Evolutionary conservation across 1,284 basidiomycete species (phyloP).

Genomic region (Pseudozyma sp.): DNA sequence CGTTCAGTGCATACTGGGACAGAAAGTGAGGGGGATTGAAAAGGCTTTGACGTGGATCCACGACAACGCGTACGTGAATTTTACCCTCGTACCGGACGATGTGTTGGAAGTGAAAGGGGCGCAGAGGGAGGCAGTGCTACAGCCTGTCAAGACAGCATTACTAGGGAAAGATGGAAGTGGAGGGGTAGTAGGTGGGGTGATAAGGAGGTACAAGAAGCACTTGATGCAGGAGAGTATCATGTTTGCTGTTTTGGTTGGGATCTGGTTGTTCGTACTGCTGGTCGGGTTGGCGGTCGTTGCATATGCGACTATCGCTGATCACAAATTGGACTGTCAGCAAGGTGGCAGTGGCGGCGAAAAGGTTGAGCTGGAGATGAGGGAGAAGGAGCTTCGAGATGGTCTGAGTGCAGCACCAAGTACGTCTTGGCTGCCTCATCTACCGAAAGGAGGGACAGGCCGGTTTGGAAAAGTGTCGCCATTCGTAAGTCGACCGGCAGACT

Average conservation of each 20-base stretch:
- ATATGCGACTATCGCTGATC: slow-evolving; percentile 63
- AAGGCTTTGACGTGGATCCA: slow-evolving; percentile 90
- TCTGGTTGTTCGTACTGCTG: slow-evolving; percentile 82
- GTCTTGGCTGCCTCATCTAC: not conserved
- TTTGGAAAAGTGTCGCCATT: slow-evolving; percentile 1
- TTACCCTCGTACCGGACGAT: slow-evolving; percentile 79
- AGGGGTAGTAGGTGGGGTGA: slow-evolving; percentile 80
- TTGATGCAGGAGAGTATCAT: slow-evolving; percentile 84
- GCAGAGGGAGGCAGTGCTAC: slow-evolving; percentile 77
- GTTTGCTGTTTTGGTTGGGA: slow-evolving; percentile 81
- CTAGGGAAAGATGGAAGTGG: slow-evolving; percentile 71
- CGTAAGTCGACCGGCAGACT: too few relatives aligned
- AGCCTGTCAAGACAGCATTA: slow-evolving; percentile 32
- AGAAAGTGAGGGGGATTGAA: slow-evolving; percentile 87
- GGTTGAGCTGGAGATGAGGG: not conserved
- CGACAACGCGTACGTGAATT: slow-evolving; percentile 82
- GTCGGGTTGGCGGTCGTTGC: slow-evolving; percentile 77
- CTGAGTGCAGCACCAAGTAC: not conserved
- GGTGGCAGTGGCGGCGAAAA: not conserved
- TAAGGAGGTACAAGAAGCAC: slow-evolving; percentile 72
- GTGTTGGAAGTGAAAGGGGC: slow-evolving; percentile 80
- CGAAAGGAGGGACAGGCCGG: not conserved
- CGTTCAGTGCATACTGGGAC: slow-evolving; percentile 81
- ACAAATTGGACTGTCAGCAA: not conserved
- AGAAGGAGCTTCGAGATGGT: slow-evolving; percentile 13